A percentile compares a stretch with the other conserved stretches of the same genome.
Evolutionary conservation across 106 monocot genomes (phyloP).

Genomic region (Hemerocallis citrina): DNA sequence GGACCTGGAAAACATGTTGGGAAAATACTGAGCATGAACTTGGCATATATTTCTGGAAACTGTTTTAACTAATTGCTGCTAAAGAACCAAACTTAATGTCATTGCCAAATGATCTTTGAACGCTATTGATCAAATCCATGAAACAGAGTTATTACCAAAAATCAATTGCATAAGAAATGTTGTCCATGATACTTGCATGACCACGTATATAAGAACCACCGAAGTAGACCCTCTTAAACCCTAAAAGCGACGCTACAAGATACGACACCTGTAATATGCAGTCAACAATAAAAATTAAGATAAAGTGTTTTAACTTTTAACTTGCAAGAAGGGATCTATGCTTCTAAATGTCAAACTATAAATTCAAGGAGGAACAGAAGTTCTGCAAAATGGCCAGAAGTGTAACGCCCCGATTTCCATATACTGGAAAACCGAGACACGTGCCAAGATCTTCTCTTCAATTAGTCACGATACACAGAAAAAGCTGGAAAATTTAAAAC

Average conservation of each 20-base stretch:
- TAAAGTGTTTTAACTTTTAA: not conserved
- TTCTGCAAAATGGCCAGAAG: too few species aligned
- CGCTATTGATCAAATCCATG: not conserved
- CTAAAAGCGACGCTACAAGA: slow-evolving; percentile 53
- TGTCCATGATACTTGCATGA: slow-evolving; percentile 64
- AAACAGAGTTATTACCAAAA: slow-evolving; percentile 39
- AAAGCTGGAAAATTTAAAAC: too few species aligned
- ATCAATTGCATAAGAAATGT: slow-evolving; percentile 75
- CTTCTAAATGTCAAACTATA: not conserved
- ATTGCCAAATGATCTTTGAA: not conserved
- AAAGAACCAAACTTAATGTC: not conserved
- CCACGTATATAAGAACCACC: slow-evolving; percentile 79
- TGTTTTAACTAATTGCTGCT: not conserved
- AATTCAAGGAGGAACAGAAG: not conserved
- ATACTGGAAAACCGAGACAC: too few species aligned
- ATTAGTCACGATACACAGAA: too few species aligned
- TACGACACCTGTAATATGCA: slow-evolving; percentile 35
- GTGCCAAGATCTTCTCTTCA: too few species aligned
- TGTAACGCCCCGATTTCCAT: too few species aligned
- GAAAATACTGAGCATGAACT: not conserved
- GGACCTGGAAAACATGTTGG: slow-evolving; percentile 39
- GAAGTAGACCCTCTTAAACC: slow-evolving; percentile 55
- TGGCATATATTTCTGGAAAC: not conserved
- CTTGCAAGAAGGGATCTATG: slow-evolving; percentile 1
- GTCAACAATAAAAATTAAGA: not conserved